Percentiles rank a stretch among this genome's conserved stretches.
phyloP scores from a whole-genome alignment of 768 basidiomycete species.

The Tylopilus rubrobrunneus region DNA sequence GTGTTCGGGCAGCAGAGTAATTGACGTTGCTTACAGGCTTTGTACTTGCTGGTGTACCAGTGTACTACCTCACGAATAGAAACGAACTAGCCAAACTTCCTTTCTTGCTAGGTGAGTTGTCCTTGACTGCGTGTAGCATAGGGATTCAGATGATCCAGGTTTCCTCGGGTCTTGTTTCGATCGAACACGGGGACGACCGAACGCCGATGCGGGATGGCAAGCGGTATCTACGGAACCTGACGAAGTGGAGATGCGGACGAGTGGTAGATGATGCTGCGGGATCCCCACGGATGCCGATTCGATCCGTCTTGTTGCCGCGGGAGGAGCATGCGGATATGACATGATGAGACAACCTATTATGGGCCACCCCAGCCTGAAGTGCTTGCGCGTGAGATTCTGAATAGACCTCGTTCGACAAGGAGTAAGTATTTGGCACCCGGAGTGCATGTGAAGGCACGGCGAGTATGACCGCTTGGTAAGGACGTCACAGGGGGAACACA shows the following conservation, averaged over 20 bases:
- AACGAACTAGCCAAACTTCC: conserved; percentile 38
- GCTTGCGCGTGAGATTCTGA: conserved; percentile 9
- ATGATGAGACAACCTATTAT: no score
- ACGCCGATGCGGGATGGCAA: conserved; percentile 66
- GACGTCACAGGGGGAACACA: no score
- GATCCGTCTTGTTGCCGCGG: neutral
- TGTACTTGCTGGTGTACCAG: conserved; percentile 72
- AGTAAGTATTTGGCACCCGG: no score
- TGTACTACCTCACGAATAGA: conserved; percentile 75
- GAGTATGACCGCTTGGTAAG: no score
- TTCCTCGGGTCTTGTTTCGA: conserved; percentile 41
- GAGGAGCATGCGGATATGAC: neutral
- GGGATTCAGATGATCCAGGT: conserved; percentile 27
- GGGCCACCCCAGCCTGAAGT: no score
- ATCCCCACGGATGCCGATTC: neutral
- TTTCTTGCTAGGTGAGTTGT: conserved; percentile 35
- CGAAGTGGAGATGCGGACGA: conserved; percentile 54
- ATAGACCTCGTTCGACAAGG: neutral
- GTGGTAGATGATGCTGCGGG: neutral
- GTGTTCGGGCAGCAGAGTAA: neutral
- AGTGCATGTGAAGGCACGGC: no score
- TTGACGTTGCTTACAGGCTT: conserved; percentile 48
- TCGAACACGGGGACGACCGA: conserved; percentile 48
- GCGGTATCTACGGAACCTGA: conserved; percentile 68
- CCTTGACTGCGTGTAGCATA: neutral